These are phyloP conservation scores for Botrytis aclada DNA, from an alignment of 2,329 filamentous ascomycete genomes.

Conservation along the genomic window DNA sequence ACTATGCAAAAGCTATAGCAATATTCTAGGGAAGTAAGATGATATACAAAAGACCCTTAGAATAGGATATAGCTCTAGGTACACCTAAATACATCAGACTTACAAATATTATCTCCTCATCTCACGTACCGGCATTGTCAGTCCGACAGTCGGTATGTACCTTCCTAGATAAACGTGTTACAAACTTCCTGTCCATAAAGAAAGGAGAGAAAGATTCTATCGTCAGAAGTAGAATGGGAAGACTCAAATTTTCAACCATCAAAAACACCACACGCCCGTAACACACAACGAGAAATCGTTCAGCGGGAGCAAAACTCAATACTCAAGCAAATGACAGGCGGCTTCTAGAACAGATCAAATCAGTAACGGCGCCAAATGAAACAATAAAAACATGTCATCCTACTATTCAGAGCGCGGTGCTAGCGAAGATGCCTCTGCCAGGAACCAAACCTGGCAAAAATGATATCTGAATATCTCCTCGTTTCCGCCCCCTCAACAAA, in stretches of 20 bases:
- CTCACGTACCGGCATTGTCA: neutral
- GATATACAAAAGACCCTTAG: too few species aligned
- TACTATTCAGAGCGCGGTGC: neutral
- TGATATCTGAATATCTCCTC: neutral
- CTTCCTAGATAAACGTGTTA: neutral
- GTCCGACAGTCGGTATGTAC: neutral
- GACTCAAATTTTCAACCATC: neutral
- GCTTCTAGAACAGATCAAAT: neutral
- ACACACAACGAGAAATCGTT: neutral
- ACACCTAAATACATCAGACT: neutral
- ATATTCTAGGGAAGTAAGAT: neutral
- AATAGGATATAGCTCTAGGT: too few species aligned
- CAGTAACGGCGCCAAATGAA: rapidly evolving
- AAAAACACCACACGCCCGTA: neutral
- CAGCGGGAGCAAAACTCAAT: neutral
- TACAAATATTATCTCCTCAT: neutral
- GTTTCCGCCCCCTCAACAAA: neutral
- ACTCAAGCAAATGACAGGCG: neutral
- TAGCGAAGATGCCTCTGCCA: neutral
- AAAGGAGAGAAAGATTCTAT: neutral
- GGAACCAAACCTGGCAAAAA: neutral
- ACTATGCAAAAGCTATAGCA: neutral
- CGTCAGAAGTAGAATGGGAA: too few species aligned
- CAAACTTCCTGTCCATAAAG: neutral
- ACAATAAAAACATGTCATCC: too few species aligned